These are phyloP conservation scores for Lichtheimia corymbifera DNA, from an alignment of 371 early-diverging fungal genomes.

Conservation along the genomic window DNA sequence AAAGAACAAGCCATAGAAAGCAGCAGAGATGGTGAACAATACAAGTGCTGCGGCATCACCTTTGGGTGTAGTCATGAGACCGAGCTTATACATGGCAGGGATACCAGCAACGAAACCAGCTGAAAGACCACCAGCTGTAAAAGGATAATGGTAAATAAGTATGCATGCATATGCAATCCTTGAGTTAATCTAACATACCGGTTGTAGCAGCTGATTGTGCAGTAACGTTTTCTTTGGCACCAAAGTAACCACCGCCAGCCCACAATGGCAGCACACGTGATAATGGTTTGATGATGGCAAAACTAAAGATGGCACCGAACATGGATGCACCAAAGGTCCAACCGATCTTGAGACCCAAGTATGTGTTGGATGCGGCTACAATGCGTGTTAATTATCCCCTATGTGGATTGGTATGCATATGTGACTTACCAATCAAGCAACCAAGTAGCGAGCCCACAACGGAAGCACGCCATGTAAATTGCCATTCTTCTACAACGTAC, in stretches of 20 bases:
- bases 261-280: conserved; percentile 41
- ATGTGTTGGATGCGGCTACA: conserved; percentile 63
- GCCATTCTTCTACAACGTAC: conserved; percentile 33
- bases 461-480: conserved; percentile 65
- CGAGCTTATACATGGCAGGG: conserved; percentile 73
- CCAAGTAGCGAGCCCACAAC: conserved; percentile 71
- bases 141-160: too few species aligned
- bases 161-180: too few species aligned
- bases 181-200: conserved; percentile 7
- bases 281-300: conserved; percentile 66
- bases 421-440: conserved; percentile 55
- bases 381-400: neutral
- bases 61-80: conserved; percentile 51
- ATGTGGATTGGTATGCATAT: neutral
- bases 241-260: conserved; percentile 68
- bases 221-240: conserved; percentile 70
- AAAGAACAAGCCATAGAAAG: conserved; percentile 78
- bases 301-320: conserved; percentile 55
- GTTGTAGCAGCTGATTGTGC: conserved; percentile 74
- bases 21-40: conserved; percentile 60
- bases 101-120: conserved; percentile 70
- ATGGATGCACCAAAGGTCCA: conserved; percentile 66
- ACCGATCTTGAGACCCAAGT: conserved; percentile 67
- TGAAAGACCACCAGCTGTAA: conserved; percentile 58
- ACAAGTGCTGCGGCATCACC: conserved; percentile 54